Conservation (phyloP, 805 yeast species). For the Lachancea nothofagi region DNA sequence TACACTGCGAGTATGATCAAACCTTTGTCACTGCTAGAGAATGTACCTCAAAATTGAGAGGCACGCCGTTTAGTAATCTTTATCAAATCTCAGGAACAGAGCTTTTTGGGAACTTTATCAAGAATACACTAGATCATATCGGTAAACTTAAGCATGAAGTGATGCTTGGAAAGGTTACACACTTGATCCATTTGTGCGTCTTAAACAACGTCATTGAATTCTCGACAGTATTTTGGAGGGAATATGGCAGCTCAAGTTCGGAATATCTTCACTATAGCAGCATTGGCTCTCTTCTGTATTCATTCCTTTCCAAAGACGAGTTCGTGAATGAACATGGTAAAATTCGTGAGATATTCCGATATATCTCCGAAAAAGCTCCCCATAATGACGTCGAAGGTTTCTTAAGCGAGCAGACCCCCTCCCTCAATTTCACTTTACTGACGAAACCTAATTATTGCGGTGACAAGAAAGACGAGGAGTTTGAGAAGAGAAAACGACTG, state of each 20-base stretch:
- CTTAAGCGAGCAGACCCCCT: conserved; percentile 35
- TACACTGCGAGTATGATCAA: conserved; percentile 38
- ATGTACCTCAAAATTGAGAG: conserved; percentile 32
- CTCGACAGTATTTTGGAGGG: conserved; percentile 35
- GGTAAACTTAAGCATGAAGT: conserved; percentile 45
- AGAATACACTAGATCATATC: conserved; percentile 41
- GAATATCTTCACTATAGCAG: conserved; percentile 37
- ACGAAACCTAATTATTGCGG: conserved; percentile 25
- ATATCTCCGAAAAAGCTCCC: conserved; percentile 25
- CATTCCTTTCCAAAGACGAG: conserved; percentile 37
- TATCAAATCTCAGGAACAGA: conserved; percentile 49
- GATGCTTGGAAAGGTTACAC: conserved; percentile 53
- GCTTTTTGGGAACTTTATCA: conserved; percentile 49
- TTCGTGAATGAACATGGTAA: conserved; percentile 46
- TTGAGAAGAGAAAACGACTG: conserved; percentile 54
- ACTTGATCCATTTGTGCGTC: conserved; percentile 61
- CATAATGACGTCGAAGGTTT: conserved; percentile 30
- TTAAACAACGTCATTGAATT: conserved; percentile 38
- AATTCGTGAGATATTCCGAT: conserved; percentile 48
- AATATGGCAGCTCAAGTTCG: conserved; percentile 34
- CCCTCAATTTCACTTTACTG: conserved; percentile 28
- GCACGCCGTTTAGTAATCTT: conserved; percentile 39
- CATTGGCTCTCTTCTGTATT: conserved; percentile 37
- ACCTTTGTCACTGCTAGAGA: conserved; percentile 53
- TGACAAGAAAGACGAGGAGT: conserved; percentile 35